phyloP scores from a whole-genome alignment of 169 alveolate genomes.

The Eimeria necatrix region DNA sequence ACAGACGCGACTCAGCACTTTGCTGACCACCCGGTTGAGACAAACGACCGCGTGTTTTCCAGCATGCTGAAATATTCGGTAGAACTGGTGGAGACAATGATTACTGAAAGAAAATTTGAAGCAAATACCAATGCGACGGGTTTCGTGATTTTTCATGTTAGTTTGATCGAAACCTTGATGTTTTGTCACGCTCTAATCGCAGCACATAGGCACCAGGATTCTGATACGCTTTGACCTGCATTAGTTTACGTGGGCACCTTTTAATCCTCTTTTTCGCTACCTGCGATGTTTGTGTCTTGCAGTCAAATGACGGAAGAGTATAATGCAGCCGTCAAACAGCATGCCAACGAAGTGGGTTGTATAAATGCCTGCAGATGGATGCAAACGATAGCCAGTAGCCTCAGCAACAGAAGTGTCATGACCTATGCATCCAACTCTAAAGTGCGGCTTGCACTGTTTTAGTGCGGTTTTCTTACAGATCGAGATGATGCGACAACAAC shows the following conservation, averaged over 20 bases:
- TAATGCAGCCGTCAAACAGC: slow-evolving; percentile 53
- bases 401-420: not conserved
- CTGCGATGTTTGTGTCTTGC: not conserved
- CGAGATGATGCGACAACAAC: slow-evolving; percentile 69
- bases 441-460: not conserved
- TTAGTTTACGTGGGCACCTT: not conserved
- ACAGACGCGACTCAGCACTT: no score
- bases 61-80: not conserved
- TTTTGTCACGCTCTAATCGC: no score
- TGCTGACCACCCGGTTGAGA: not conserved
- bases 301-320: slow-evolving; percentile 68
- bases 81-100: not conserved
- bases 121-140: not conserved
- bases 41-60: not conserved
- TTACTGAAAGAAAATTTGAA: not conserved
- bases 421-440: not conserved
- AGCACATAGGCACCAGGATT: no score
- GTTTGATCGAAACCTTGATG: no score
- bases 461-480: not conserved
- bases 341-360: slow-evolving; percentile 44
- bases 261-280: not conserved
- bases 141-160: not conserved
- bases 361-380: not conserved
- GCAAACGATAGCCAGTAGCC: not conserved
- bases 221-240: not conserved